Conservation (phyloP, 2,329 filamentous ascomycete genomes). For the Juglanconis juglandina region DNA sequence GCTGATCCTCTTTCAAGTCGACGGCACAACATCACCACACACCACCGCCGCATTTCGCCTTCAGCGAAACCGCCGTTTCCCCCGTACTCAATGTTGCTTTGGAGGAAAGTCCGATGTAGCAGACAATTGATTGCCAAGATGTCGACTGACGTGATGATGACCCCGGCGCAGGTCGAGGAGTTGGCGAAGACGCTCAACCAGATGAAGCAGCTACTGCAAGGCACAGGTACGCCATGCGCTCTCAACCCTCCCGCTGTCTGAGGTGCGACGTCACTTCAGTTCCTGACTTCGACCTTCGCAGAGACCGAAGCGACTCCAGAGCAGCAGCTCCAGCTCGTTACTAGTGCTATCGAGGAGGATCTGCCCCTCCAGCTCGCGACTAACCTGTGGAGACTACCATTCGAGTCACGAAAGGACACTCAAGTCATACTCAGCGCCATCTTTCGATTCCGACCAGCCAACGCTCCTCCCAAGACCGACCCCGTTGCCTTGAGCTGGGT, state of each 20-base stretch:
- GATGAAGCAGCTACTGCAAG: constrained; percentile 92
- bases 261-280: not conserved
- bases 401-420: constrained; percentile 93
- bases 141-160: constrained; percentile 4
- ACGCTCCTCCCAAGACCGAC: constrained; percentile 64
- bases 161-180: constrained; percentile 69
- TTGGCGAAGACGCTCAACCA: constrained; percentile 79
- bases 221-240: constrained; percentile 64
- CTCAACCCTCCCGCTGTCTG: not conserved
- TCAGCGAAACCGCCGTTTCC: not conserved
- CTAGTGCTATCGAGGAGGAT: constrained; percentile 82
- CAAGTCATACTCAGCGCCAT: constrained; percentile 95
- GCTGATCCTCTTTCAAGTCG: not conserved
- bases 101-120: not conserved
- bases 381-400: constrained; percentile 80
- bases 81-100: not conserved
- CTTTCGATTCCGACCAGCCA: constrained; percentile 79
- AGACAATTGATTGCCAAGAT: constrained; percentile 5
- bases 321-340: constrained; percentile 81
- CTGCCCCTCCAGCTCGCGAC: constrained; percentile 79
- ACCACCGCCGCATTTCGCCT: not conserved
- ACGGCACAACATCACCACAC: not conserved
- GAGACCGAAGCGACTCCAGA: constrained; percentile 85
- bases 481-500: constrained; percentile 86
- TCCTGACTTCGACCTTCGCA: constrained; percentile 32